A percentile compares a stretch with the other conserved stretches of the same genome.
These are phyloP conservation scores for Ophiostoma quercus DNA, from an alignment of 2,329 filamentous ascomycete genomes.

Conservation along the genomic window DNA sequence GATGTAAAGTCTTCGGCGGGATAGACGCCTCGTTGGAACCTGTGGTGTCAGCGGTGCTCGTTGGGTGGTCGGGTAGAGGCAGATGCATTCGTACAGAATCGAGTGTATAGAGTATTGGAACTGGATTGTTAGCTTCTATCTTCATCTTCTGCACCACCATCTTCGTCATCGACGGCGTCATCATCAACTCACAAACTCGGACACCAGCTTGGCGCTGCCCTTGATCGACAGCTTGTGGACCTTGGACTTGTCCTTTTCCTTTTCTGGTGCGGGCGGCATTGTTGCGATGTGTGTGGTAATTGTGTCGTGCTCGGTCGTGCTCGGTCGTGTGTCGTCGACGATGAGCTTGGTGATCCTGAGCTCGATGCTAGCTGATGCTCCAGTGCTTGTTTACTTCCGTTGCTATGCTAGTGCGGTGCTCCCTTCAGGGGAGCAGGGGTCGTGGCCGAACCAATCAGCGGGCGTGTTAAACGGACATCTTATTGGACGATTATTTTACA, in stretches of 20 bases:
- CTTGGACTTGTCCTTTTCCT: slow-evolving; percentile 70
- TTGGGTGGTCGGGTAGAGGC: background rate
- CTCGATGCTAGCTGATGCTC: slow-evolving; percentile 2
- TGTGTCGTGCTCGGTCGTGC: background rate
- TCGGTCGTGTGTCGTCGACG: background rate
- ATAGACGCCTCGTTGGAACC: slow-evolving; percentile 80
- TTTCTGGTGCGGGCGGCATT: slow-evolving; percentile 28
- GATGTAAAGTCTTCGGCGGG: slow-evolving; percentile 95
- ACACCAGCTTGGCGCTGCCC: slow-evolving; percentile 77
- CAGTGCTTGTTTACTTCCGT: slow-evolving; percentile 24
- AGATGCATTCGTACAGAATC: slow-evolving; percentile 61
- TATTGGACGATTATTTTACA: background rate
- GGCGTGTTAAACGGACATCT: too few relatives aligned
- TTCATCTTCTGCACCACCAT: background rate
- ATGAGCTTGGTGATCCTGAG: background rate
- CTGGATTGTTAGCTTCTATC: slow-evolving; percentile 36
- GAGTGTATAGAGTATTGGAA: slow-evolving; percentile 99
- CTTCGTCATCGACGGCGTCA: background rate
- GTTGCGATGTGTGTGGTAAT: background rate
- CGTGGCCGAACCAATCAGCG: slow-evolving; percentile 47
- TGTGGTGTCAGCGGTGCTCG: slow-evolving; percentile 34
- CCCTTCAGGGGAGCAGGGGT: slow-evolving; percentile 54
- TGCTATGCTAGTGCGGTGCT: slow-evolving; percentile 32
- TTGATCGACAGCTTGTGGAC: slow-evolving; percentile 91
- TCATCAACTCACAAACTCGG: slow-evolving; percentile 73